A percentile compares a stretch with the other conserved stretches of the same genome.
These are phyloP conservation scores for Coprinopsis strossmayeri DNA, from an alignment of 768 basidiomycete genomes.

Conservation along the genomic window DNA sequence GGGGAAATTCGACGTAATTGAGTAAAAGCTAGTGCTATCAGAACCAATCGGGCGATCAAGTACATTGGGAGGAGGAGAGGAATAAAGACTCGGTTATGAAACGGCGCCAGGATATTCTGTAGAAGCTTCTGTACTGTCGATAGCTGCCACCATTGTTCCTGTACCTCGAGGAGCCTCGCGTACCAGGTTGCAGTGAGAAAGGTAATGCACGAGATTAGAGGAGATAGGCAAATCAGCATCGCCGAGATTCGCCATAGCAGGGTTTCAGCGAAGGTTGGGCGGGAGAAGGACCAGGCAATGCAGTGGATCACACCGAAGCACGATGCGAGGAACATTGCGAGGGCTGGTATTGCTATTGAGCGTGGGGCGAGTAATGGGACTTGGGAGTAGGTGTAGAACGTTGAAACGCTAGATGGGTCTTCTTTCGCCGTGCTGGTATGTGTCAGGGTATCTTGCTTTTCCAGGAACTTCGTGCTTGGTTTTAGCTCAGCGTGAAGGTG, in stretches of 20 bases:
- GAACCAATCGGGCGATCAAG: slow-evolving; percentile 4
- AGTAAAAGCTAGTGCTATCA: slow-evolving; percentile 9
- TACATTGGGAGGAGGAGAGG: slow-evolving; percentile 3
- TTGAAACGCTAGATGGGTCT: not conserved
- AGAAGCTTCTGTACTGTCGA: not conserved
- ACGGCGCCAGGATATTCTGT: slow-evolving; percentile 1
- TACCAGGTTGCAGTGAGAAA: slow-evolving; percentile 5
- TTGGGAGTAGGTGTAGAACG: slow-evolving; percentile 3
- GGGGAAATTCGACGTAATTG: slow-evolving; percentile 2
- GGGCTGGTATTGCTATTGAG: not conserved
- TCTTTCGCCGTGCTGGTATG: not conserved
- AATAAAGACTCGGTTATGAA: slow-evolving; percentile 4
- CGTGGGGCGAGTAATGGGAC: not conserved
- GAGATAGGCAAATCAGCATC: not conserved
- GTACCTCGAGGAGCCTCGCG: slow-evolving; percentile 2
- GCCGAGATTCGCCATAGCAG: slow-evolving; percentile 17
- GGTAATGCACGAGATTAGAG: not conserved
- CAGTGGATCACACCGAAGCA: slow-evolving; percentile 18
- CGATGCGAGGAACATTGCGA: slow-evolving; percentile 7
- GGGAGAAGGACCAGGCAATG: slow-evolving; percentile 15
- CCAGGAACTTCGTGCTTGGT: too few relatives aligned
- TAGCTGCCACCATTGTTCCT: not conserved
- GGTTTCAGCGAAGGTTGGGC: slow-evolving; percentile 14
- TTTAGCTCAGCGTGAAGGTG: too few relatives aligned
- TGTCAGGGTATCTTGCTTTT: not conserved